These are phyloP conservation scores for Cladosporium sp. DNA, from an alignment of 2,329 filamentous ascomycete species.

Conservation along the genomic window DNA sequence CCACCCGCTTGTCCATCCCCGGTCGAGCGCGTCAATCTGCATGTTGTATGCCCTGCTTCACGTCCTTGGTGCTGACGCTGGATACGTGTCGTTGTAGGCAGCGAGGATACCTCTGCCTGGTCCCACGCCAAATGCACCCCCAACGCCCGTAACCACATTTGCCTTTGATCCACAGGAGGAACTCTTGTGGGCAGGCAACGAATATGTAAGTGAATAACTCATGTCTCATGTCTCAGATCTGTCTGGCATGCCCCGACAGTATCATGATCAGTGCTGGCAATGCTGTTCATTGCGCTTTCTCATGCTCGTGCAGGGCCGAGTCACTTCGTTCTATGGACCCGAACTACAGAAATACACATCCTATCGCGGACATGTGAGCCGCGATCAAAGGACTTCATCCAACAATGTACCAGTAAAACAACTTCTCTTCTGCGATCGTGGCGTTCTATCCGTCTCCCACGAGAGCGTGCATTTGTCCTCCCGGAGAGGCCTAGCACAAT, in stretches of 20 bases:
- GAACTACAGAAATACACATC: conserved; percentile 89
- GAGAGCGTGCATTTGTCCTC: conserved; percentile 85
- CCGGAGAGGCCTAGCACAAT: conserved; percentile 75
- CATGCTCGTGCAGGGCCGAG: conserved; percentile 61
- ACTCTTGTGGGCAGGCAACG: conserved; percentile 87
- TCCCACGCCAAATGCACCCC: conserved; percentile 61
- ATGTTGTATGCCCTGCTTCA: too few relatives aligned
- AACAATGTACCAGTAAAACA: conserved; percentile 76
- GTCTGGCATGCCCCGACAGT: background rate
- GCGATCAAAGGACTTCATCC: conserved; percentile 22
- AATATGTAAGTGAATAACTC: conserved; percentile 60
- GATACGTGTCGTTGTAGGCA: conserved; percentile 51
- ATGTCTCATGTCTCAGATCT: background rate
- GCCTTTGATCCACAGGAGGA: conserved; percentile 88
- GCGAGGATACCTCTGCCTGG: conserved; percentile 77
- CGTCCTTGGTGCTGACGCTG: conserved; percentile 3
- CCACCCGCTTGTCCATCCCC: background rate
- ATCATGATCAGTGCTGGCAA: background rate
- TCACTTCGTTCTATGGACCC: conserved; percentile 81
- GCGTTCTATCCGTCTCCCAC: conserved; percentile 78
- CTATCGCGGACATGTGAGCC: conserved; percentile 69
- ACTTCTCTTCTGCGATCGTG: conserved; percentile 85
- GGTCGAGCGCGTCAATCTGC: too few relatives aligned
- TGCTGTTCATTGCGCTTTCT: conserved; percentile 4
- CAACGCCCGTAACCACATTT: conserved; percentile 71